Percentiles rank a stretch among this genome's conserved stretches.
Evolutionary conservation across 23 red algal genomes (phyloP).

Genomic region (Gracilariopsis chorda): DNA sequence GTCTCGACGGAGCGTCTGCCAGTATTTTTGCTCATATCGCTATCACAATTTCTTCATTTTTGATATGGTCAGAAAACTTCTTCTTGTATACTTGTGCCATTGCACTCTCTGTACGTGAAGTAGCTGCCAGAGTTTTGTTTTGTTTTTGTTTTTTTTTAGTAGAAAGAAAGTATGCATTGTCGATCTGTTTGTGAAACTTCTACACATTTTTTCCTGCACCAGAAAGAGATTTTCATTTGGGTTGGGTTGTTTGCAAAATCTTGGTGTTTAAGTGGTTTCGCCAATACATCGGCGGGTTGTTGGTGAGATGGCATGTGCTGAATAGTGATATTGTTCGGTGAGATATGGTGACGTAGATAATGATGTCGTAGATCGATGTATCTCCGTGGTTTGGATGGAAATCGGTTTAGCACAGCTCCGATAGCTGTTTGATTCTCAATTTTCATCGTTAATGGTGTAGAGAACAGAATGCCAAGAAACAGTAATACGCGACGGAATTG

Average conservation of each 20-base stretch:
- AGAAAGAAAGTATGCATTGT: no score
- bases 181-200: no score
- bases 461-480: background rate
- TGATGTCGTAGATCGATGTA: background rate
- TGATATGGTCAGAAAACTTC: no score
- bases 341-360: background rate
- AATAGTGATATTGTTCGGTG: background rate
- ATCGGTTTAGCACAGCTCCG: background rate
- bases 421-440: conserved; percentile 10
- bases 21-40: no score
- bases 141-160: no score
- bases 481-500: background rate
- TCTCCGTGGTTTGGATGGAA: background rate
- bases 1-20: no score
- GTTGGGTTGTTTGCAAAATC: background rate
- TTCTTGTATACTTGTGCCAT: no score
- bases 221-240: no score
- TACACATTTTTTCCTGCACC: no score
- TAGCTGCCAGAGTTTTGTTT: no score
- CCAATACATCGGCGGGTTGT: background rate
- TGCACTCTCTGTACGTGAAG: no score
- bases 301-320: background rate
- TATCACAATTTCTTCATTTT: no score
- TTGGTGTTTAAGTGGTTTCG: background rate
- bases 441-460: background rate